These are phyloP conservation scores for Serendipita sp. DNA, from an alignment of 768 basidiomycete species.

Conservation along the genomic window DNA sequence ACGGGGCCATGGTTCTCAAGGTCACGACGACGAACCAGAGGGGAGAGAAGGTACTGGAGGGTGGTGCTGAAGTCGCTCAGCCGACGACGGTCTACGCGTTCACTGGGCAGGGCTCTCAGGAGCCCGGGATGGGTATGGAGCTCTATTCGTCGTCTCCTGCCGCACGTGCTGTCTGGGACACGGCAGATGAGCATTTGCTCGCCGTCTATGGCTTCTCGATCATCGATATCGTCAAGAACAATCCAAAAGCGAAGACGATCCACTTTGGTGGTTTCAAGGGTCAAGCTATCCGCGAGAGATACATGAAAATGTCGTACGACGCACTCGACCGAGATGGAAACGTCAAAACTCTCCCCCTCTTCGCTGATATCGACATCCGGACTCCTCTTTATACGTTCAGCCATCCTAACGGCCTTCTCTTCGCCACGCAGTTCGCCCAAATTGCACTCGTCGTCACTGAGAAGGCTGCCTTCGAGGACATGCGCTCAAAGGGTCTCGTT, in stretches of 20 bases:
- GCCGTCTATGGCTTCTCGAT: conserved; percentile 98
- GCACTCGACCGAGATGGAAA: conserved; percentile 92
- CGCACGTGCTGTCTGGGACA: conserved; percentile 94
- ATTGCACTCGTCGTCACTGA: conserved; percentile 97
- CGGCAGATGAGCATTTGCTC: conserved; percentile 82
- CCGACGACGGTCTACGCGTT: conserved; percentile 90
- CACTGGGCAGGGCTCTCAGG: conserved; percentile 97
- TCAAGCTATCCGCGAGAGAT: conserved; percentile 94
- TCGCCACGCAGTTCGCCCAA: conserved; percentile 97
- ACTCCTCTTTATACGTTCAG: conserved; percentile 98
- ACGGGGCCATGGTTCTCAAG: conserved; percentile 84
- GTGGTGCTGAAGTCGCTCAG: conserved; percentile 86
- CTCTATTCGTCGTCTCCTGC: conserved; percentile 86
- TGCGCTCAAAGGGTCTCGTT: conserved; percentile 91
- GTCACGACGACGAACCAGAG: conserved; percentile 71
- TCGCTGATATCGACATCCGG: conserved; percentile 86
- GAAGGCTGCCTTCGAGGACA: conserved; percentile 96
- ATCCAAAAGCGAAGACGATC: conserved; percentile 94
- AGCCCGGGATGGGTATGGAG: conserved; percentile 99
- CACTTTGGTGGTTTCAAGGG: conserved; percentile 99
- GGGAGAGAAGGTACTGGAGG: conserved; percentile 85
- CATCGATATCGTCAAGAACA: conserved; percentile 95
- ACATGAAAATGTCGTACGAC: conserved; percentile 99
- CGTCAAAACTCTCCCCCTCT: conserved; percentile 90
- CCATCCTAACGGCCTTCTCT: conserved; percentile 86